phyloP scores from a whole-genome alignment of 225 moss, liverwort and hornwort genomes.

The Marchantia polymorpha region DNA sequence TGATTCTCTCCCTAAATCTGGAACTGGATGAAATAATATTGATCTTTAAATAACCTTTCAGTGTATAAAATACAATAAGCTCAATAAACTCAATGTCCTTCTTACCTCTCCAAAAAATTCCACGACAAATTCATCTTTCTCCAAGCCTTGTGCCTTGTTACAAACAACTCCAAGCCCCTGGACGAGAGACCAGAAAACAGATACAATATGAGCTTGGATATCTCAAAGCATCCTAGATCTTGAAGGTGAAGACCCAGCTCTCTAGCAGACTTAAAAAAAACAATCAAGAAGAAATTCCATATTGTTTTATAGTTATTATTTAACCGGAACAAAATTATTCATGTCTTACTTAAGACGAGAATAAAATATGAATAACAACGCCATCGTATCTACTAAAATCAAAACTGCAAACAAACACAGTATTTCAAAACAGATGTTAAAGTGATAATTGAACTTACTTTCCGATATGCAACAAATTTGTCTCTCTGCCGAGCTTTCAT shows the following conservation, averaged over 20 bases:
- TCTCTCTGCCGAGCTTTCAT: conserved; percentile 71
- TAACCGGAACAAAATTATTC: background rate
- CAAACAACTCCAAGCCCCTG: conserved; percentile 99
- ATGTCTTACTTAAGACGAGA: no score
- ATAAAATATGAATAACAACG: no score
- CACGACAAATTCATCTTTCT: conserved; percentile 95
- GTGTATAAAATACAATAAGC: no score
- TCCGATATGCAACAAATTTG: conserved; percentile 94
- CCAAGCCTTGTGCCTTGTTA: conserved; percentile 75
- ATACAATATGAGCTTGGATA: background rate
- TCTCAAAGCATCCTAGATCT: background rate
- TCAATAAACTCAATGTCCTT: background rate
- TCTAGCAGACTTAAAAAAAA: background rate
- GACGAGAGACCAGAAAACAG: background rate
- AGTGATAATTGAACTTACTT: conserved; percentile 39
- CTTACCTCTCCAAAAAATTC: conserved; percentile 98
- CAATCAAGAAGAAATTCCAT: background rate
- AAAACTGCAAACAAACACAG: no score
- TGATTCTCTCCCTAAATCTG: no score
- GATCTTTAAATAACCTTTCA: no score
- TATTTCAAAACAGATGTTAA: no score
- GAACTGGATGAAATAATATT: no score
- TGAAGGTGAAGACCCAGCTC: background rate
- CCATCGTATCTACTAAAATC: no score
- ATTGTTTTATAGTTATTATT: no score